phyloP scores from a whole-genome alignment of 176 grass and related monocot species.

The Oryza glaberrima region DNA sequence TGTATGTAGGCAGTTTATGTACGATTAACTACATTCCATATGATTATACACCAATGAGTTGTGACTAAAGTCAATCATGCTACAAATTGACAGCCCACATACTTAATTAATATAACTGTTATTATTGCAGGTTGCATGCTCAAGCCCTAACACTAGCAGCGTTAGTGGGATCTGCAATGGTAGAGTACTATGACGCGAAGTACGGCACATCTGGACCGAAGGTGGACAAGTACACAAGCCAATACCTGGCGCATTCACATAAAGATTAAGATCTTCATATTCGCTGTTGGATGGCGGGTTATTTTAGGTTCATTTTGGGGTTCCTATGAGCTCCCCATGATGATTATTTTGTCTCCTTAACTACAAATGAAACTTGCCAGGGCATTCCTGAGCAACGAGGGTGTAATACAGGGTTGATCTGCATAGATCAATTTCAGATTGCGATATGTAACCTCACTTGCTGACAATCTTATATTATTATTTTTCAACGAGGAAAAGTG shows the following conservation, averaged over 20 bases:
- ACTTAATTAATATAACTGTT: slow-evolving; percentile 23
- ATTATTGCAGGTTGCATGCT: slow-evolving; percentile 76
- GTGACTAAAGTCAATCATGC: slow-evolving; percentile 3
- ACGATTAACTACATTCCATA: neutral
- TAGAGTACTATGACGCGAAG: slow-evolving; percentile 87
- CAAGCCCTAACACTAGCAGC: slow-evolving; percentile 88
- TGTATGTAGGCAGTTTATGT: slow-evolving; percentile 7
- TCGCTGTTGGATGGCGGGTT: slow-evolving; percentile 3
- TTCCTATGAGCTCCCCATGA: neutral
- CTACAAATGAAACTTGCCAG: slow-evolving; percentile 18
- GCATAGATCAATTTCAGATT: slow-evolving; percentile 18
- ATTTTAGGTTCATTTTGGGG: slow-evolving; percentile 40
- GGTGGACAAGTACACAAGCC: slow-evolving; percentile 71
- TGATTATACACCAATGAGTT: slow-evolving; percentile 10
- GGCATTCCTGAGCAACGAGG: slow-evolving; percentile 31
- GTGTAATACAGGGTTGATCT: slow-evolving; percentile 14
- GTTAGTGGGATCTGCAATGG: slow-evolving; percentile 72
- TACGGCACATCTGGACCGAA: slow-evolving; percentile 63
- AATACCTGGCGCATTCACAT: slow-evolving; percentile 69
- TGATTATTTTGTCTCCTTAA: slow-evolving; percentile 23
- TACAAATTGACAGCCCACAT: slow-evolving; percentile 5
- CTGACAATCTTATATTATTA: slow-evolving; percentile 14
- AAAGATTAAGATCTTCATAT: slow-evolving; percentile 64
- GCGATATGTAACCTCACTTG: slow-evolving; percentile 31
- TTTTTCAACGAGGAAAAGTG: neutral